Percentiles rank a stretch among this genome's conserved stretches.
These are phyloP conservation scores for Syzygium syzygioides DNA, from an alignment of 441 rosid species.

Conservation along the genomic window DNA sequence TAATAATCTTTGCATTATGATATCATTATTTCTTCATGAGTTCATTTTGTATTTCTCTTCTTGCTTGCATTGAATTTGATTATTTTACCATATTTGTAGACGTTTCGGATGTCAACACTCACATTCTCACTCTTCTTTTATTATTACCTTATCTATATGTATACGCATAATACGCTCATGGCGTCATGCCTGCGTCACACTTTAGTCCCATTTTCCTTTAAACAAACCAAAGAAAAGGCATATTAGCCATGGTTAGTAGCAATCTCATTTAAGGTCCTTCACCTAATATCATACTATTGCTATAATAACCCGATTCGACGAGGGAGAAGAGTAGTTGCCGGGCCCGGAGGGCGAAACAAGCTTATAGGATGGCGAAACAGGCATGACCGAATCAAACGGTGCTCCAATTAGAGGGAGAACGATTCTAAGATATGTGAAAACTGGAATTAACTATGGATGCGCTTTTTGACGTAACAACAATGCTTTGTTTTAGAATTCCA, in stretches of 20 bases:
- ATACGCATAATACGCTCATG: background rate
- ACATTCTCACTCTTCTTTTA: background rate
- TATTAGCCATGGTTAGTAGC: background rate
- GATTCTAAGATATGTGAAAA: no score
- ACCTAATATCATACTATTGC: background rate
- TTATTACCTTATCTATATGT: background rate
- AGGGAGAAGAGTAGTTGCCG: fast-evolving
- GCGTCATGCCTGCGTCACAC: background rate
- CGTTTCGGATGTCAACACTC: background rate
- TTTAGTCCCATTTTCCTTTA: background rate
- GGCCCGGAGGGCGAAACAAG: no score
- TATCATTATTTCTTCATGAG: background rate
- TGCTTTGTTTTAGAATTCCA: no score
- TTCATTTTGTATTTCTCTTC: background rate
- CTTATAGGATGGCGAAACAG: no score
- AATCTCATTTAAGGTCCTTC: background rate
- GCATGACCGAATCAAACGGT: no score
- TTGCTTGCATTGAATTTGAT: background rate
- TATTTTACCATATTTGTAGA: background rate
- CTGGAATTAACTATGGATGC: no score
- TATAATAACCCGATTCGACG: no score
- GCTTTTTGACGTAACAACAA: no score
- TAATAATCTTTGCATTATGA: background rate
- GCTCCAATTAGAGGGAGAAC: no score
- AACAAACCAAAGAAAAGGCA: no score